A percentile compares a stretch with the other conserved stretches of the same genome.
Conservation (phyloP, 306 rosid genomes). For the Prosopis cineraria region DNA sequence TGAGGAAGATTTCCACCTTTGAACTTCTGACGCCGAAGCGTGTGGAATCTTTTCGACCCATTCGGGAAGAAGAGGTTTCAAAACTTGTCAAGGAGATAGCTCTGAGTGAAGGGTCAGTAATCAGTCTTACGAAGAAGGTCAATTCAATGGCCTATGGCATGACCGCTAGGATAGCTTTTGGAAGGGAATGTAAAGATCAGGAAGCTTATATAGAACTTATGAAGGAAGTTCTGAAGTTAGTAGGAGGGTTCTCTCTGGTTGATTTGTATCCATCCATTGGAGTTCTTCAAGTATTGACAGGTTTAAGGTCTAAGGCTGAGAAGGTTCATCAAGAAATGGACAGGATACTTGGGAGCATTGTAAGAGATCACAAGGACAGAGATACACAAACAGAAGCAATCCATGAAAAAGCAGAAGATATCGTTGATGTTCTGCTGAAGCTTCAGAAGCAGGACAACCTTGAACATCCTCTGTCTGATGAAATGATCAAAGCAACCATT, state of each 20-base stretch:
- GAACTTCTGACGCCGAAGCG: constrained; percentile 16
- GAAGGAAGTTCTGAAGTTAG: constrained; percentile 3
- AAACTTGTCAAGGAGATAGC: constrained; percentile 26
- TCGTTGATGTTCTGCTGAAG: constrained; percentile 32
- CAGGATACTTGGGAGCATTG: constrained; percentile 26
- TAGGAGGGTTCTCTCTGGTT: constrained; percentile 32
- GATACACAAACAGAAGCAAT: not conserved
- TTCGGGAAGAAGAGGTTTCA: constrained; percentile 32
- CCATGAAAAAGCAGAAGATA: constrained; percentile 15
- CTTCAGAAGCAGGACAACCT: constrained; percentile 13
- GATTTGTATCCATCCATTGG: constrained; percentile 35
- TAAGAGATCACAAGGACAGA: constrained; percentile 9
- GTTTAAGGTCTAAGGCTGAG: constrained; percentile 8
- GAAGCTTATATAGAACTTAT: not conserved
- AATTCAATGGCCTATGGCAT: constrained; percentile 1
- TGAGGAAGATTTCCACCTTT: not conserved
- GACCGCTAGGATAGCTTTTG: constrained; percentile 17
- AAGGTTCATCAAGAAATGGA: constrained; percentile 13
- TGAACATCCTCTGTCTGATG: constrained; percentile 24
- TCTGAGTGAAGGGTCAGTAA: not conserved
- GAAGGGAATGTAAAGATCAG: constrained; percentile 20
- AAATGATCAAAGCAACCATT: constrained; percentile 18
- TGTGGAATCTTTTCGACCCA: constrained; percentile 29
- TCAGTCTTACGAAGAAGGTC: constrained; percentile 25
- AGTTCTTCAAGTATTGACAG: constrained; percentile 29